Base-by-base conservation (phyloP, 192 early-diverging fungal species). In the Geosiphon pyriformis region DNA sequence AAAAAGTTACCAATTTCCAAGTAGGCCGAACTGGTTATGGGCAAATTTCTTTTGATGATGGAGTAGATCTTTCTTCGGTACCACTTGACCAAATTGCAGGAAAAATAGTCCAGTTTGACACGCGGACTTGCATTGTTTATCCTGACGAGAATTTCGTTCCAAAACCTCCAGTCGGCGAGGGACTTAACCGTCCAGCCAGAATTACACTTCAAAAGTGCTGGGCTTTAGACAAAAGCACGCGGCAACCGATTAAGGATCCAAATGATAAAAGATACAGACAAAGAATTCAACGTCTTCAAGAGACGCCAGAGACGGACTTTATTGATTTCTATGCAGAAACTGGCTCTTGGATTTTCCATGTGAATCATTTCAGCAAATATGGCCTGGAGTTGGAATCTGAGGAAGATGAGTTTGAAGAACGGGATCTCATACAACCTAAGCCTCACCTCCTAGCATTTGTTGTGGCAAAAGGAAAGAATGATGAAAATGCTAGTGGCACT, bases 311-410 rank as follows among this genome's bases (percentile, higher is more conserved):
- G 34, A 96, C 92, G 0, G 76, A 83, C 49, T 94, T 96, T 74
- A 71, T 93, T 20, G 85, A 83, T 35, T 99, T 84, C 72, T 74
- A 83, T 37, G 67, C 82, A 47, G 71, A 79, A 10, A 84, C 85
- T 17, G 94, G 95, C 22, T 82, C 80, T 0, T 99, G 97, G 97
- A 86, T 76, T n/a, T 99, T 99, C 77, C 70, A 81, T 17, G 96
- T 99, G 7, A 80, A 93, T 62, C 89, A 94, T 68, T 90, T 90
- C 71, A 89, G 84, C 65, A 76, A 80, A 51, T 96, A 96, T 69
- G 92, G 91, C 10, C 70, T 95, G 61, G 85, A 88, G 48, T 85
- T 85, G 25, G 81, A 86, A 23, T 83, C 83, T 22, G 77, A 83
- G 20, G 87, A 85, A 8, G 82, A 85, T 8, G 74, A 68, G 7